A percentile compares a stretch with the other conserved stretches of the same genome.
phyloP scores from a whole-genome alignment of 805 yeast genomes.

The Yarrowia deformans region DNA sequence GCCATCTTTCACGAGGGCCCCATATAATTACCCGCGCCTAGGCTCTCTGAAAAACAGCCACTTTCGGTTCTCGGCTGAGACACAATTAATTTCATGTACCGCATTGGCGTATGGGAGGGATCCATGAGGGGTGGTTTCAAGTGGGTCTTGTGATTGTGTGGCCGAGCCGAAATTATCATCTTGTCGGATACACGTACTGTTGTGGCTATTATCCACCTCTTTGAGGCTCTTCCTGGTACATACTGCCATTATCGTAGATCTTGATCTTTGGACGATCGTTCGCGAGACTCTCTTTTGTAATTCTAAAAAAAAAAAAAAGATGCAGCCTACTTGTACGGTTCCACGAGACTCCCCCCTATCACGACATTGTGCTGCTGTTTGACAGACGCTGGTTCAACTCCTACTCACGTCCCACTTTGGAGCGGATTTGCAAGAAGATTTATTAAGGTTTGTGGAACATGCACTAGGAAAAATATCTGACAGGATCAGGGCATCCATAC shows the following conservation, averaged over 20 bases:
- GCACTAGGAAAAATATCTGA: conserved; percentile 20
- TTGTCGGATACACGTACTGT: not conserved
- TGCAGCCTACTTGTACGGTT: no score
- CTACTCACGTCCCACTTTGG: not conserved
- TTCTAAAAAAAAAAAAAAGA: no score
- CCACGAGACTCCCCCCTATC: no score
- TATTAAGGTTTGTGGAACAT: not conserved
- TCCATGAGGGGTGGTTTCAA: not conserved
- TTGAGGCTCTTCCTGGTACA: no score
- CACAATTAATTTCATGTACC: not conserved
- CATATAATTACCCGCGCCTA: no score
- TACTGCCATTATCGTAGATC: no score
- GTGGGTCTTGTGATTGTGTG: conserved; percentile 1
- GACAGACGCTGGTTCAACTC: not conserved
- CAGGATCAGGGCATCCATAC: not conserved
- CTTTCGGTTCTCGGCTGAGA: not conserved
- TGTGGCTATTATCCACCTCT: not conserved
- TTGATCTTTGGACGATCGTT: no score
- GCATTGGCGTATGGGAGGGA: no score
- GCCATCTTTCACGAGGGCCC: no score
- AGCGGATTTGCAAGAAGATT: not conserved
- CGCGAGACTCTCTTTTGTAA: no score
- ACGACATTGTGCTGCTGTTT: no score
- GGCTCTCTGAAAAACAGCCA: no score
- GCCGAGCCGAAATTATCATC: not conserved